These are phyloP conservation scores for Claviceps digitariae DNA, from an alignment of 2,329 filamentous ascomycete genomes.

Conservation along the genomic window DNA sequence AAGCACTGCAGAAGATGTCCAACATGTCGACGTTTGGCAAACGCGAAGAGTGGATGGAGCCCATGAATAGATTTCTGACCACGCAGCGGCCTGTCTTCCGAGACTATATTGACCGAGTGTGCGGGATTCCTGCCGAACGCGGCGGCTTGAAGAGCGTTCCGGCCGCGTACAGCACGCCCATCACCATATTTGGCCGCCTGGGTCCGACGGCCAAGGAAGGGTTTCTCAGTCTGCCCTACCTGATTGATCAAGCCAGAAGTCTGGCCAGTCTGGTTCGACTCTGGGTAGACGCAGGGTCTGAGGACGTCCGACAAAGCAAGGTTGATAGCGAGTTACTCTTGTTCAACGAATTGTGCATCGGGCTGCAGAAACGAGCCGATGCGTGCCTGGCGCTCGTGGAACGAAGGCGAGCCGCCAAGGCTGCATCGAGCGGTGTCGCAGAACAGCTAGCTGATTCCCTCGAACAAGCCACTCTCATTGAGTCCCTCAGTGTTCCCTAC, in stretches of 20 bases:
- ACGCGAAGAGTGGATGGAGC: slow-evolving; percentile 98
- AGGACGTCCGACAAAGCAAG: slow-evolving; percentile 20
- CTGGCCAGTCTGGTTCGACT: slow-evolving; percentile 73
- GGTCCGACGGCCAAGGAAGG: slow-evolving; percentile 75
- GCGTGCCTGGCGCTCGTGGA: slow-evolving; percentile 38
- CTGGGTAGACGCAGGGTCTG: slow-evolving; percentile 49
- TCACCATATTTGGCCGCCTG: slow-evolving; percentile 75
- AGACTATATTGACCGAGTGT: slow-evolving; percentile 75
- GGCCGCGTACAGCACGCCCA: slow-evolving; percentile 81
- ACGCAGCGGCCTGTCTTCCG: slow-evolving; percentile 70
- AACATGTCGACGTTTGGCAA: slow-evolving; percentile 86
- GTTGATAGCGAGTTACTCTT: slow-evolving; percentile 36
- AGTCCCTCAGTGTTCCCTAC: slow-evolving; percentile 19
- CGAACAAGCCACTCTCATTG: slow-evolving; percentile 29
- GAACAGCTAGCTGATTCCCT: slow-evolving; percentile 33
- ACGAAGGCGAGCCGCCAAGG: slow-evolving; percentile 26
- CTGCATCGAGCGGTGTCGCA: slow-evolving; percentile 14
- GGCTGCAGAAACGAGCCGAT: slow-evolving; percentile 36
- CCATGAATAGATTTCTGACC: slow-evolving; percentile 81
- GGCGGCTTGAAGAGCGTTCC: slow-evolving; percentile 49
- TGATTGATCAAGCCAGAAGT: slow-evolving; percentile 78
- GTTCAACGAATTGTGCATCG: slow-evolving; percentile 38
- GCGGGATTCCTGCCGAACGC: slow-evolving; percentile 63
- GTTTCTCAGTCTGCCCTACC: slow-evolving; percentile 81
- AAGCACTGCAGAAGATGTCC: slow-evolving; percentile 78